Percentiles rank a stretch among this genome's conserved stretches.
Conservation (phyloP, 2,329 filamentous ascomycete species). For the Hyphodiscus sp. region DNA sequence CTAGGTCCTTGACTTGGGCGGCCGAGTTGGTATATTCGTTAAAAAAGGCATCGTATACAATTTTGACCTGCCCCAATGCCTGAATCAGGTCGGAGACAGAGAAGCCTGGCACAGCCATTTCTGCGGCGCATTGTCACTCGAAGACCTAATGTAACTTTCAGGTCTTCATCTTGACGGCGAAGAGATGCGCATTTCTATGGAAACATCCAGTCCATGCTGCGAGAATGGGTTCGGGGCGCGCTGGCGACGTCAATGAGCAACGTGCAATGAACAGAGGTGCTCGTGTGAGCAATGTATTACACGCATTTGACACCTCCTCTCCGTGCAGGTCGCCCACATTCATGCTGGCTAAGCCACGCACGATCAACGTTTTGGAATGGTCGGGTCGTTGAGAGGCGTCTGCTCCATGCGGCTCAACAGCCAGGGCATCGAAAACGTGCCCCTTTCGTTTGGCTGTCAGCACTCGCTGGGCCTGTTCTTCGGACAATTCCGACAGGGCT, state of each 20-base stretch:
- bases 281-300: background rate
- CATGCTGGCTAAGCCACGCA: background rate
- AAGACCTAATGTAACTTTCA: background rate
- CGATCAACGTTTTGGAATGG: background rate
- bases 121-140: background rate
- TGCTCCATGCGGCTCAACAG: background rate
- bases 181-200: background rate
- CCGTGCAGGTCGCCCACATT: background rate
- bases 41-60: slow-evolving; percentile 3
- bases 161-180: background rate
- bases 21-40: background rate
- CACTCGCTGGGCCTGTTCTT: background rate
- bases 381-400: background rate
- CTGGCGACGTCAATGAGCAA: background rate
- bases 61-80: background rate
- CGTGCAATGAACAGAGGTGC: background rate
- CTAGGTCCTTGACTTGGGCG: background rate
- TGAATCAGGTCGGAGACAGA: slow-evolving; percentile 3
- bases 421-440: background rate
- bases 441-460: background rate
- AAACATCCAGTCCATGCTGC: background rate
- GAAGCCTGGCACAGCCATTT: slow-evolving; percentile 3
- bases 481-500: background rate
- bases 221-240: background rate
- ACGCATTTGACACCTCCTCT: background rate